Evolutionary conservation across 345 rosid species (phyloP).

Genomic region (Bruguiera parviflora): DNA sequence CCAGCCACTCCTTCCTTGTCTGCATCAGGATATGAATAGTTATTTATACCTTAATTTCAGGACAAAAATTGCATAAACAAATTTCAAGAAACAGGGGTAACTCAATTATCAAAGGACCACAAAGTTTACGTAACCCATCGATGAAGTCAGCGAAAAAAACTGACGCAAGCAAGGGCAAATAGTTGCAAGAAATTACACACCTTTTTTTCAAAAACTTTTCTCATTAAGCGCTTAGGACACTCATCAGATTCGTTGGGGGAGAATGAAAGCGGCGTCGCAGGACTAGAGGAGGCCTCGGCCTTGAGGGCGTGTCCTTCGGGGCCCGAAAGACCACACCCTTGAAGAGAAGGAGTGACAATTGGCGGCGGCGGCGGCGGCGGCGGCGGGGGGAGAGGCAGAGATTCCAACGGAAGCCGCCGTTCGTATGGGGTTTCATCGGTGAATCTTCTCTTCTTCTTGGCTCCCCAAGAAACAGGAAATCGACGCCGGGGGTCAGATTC

Average conservation of each 20-base stretch:
- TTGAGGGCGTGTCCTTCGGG: slow-evolving; percentile 5
- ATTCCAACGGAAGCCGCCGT: neutral
- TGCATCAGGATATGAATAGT: slow-evolving; percentile 13
- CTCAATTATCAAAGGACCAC: neutral
- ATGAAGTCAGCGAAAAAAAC: neutral
- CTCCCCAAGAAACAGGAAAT: slow-evolving; percentile 25
- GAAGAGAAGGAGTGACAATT: neutral
- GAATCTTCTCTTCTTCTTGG: slow-evolving; percentile 30
- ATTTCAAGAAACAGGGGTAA: neutral
- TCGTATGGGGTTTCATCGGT: neutral
- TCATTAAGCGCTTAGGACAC: slow-evolving; percentile 21
- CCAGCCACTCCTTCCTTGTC: slow-evolving; percentile 26
- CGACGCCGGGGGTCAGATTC: slow-evolving; percentile 6
- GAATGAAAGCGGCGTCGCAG: slow-evolving; percentile 37
- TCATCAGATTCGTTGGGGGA: slow-evolving; percentile 38
- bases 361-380: neutral
- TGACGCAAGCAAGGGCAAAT: neutral
- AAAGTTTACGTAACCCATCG: neutral
- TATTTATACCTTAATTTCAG: neutral
- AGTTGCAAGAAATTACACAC: slow-evolving; percentile 7
- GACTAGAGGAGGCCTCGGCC: slow-evolving; percentile 26
- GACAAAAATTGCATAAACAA: neutral
- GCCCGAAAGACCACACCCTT: neutral
- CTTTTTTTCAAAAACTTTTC: slow-evolving; percentile 23
- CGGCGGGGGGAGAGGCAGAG: neutral